A percentile compares a stretch with the other conserved stretches of the same genome.
Evolutionary conservation across 305 asterid genomes (phyloP).

Genomic region (Rubia tinctorum): DNA sequence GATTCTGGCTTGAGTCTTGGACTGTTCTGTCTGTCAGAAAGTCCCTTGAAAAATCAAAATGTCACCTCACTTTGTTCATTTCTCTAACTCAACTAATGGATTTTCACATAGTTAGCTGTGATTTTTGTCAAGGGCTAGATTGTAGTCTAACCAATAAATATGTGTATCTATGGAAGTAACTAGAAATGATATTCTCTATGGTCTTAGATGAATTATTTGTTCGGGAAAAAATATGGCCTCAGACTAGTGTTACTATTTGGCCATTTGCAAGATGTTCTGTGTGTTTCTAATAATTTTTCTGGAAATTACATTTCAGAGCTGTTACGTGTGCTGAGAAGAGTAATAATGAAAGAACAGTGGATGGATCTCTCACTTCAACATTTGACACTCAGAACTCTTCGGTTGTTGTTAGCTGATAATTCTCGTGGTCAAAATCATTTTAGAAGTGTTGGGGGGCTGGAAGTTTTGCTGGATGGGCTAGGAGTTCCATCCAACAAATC

Average conservation of each 20-base stretch:
- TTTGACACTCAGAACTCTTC: constrained; percentile 85
- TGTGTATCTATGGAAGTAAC: neutral
- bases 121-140: neutral
- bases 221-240: neutral
- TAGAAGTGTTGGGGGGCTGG: constrained; percentile 98
- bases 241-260: neutral
- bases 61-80: neutral
- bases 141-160: neutral
- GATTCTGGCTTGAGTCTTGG: neutral
- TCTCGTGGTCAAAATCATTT: constrained; percentile 99
- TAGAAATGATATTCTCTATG: neutral
- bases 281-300: constrained; percentile 18
- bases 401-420: constrained; percentile 75
- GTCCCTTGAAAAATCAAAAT: neutral
- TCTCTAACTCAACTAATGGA: neutral
- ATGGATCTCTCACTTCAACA: constrained; percentile 72
- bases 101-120: neutral
- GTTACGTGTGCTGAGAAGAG: constrained; percentile 87
- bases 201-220: neutral
- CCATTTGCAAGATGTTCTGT: neutral
- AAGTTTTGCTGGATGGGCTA: constrained; percentile 92
- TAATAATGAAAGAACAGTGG: constrained; percentile 89
- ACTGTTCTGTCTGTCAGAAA: neutral
- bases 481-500: constrained; percentile 69
- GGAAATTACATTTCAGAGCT: constrained; percentile 52